Conservation (phyloP, 192 early-diverging fungal genomes). For the Allomyces arbusculus region DNA sequence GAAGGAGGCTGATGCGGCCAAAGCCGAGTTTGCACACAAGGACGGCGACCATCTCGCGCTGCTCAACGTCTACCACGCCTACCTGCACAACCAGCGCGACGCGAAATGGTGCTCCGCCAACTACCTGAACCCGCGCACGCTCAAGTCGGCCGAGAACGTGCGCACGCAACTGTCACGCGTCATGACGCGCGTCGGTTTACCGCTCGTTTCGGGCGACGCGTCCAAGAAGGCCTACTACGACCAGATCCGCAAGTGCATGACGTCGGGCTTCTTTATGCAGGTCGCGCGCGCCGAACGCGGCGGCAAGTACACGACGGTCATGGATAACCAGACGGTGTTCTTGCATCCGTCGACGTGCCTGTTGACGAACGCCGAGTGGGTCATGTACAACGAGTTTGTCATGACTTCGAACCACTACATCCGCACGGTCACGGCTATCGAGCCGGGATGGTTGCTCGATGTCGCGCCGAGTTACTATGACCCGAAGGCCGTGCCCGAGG, state of each 20-base stretch:
- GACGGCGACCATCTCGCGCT: conserved; percentile 94
- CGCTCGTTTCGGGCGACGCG: conserved; percentile 51
- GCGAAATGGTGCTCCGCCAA: conserved; percentile 83
- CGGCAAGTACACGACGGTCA: conserved; percentile 73
- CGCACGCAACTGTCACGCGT: conserved; percentile 67
- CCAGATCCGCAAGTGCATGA: conserved; percentile 74
- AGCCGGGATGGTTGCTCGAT: conserved; percentile 47
- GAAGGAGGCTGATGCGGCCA: conserved; percentile 73
- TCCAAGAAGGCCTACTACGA: conserved; percentile 39
- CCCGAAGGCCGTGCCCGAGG: background rate
- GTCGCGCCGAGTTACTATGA: conserved; percentile 7
- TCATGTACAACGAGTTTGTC: conserved; percentile 98
- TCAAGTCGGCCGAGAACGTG: conserved; percentile 84
- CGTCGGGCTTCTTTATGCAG: conserved; percentile 96
- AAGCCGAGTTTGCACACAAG: conserved; percentile 76
- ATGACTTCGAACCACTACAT: conserved; percentile 91
- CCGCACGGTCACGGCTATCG: conserved; percentile 73
- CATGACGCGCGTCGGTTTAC: conserved; percentile 51
- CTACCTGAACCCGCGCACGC: conserved; percentile 69
- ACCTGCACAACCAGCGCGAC: conserved; percentile 44
- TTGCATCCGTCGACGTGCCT: conserved; percentile 83
- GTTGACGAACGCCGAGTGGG: conserved; percentile 91
- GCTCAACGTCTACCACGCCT: conserved; percentile 91
- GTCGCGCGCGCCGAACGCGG: conserved; percentile 73
- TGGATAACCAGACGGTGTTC: conserved; percentile 92